These are phyloP conservation scores for Mucor saturninus DNA, from an alignment of 371 early-diverging fungal genomes.

Conservation along the genomic window DNA sequence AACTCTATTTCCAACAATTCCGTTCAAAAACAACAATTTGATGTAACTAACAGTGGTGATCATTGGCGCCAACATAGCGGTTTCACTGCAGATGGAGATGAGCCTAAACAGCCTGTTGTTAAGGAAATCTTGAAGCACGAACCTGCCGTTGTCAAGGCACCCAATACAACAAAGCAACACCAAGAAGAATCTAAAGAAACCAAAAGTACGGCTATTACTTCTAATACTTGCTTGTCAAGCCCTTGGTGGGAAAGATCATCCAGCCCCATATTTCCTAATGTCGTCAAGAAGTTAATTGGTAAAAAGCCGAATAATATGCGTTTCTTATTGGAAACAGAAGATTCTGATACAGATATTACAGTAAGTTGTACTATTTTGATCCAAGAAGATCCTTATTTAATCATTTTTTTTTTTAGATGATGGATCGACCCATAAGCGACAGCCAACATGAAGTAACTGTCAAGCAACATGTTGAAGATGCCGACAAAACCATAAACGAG, in stretches of 20 bases:
- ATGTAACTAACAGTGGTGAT: not conserved
- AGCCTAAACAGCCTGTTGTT: constrained; percentile 5
- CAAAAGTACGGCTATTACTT: not conserved
- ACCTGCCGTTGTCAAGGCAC: not conserved
- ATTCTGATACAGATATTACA: constrained; percentile 17
- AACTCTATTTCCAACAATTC: not conserved
- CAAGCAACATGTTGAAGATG: not conserved
- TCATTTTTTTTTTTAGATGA: constrained; percentile 6
- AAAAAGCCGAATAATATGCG: constrained; percentile 35
- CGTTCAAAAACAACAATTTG: not conserved
- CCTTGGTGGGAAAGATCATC: constrained; percentile 22
- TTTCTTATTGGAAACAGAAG: constrained; percentile 39
- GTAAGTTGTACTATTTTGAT: not conserved
- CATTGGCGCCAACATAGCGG: constrained; percentile 4
- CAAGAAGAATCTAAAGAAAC: not conserved
- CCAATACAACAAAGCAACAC: not conserved
- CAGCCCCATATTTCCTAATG: constrained; percentile 36
- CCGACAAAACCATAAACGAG: not conserved
- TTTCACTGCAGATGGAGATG: not conserved
- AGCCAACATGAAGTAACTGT: not conserved
- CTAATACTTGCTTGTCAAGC: constrained; percentile 10
- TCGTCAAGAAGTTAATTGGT: constrained; percentile 29
- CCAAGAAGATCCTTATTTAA: not conserved
- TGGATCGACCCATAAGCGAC: not conserved
- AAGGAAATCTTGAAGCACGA: constrained; percentile 21